Base-by-base conservation (phyloP, 1,284 basidiomycete species). In the Trichosporon sp. region DNA sequence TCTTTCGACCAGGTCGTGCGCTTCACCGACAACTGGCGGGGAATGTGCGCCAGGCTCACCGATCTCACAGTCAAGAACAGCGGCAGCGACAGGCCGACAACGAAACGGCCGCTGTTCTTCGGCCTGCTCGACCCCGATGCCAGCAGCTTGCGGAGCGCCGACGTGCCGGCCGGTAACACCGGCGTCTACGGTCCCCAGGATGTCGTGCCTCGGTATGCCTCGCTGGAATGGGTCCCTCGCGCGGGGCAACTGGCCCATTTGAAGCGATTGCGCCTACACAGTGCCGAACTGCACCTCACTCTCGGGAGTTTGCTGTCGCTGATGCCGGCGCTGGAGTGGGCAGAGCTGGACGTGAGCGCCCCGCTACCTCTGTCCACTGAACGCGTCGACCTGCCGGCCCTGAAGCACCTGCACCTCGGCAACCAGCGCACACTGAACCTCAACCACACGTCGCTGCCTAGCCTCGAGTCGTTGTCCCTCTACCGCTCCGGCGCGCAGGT, bases 311-410 rank as follows among this genome's bases (percentile, higher is more conserved):
- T 68, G 32, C n/a, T 58, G 15, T 27, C 56, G 0, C 56, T 31
- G 56, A 58, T n/a, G 29, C 56, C 56, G 1, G 56, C 27, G 27
- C 29, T 58, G 13, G 56, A 58, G 56, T 58, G 56, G 56, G 29
- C 29, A 11, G 56, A 58, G 29, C 29, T 58, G 3, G 56, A 31
- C 18, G 56, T 23, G 42, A 23, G 23, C 23, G 29, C 27, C 23
- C 53, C 35, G n/a, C 13, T 31, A 18, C 23, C 29, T 1, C 8
- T 69, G 35, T 56, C 47, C 32, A 12, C 74, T 15, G 47, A 38
- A n/a, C 65, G 62, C 1, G 72, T 75, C 0, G 67, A 69, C 38
- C 68, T 79, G 9, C 15, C 51, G 11, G 63, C 66, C 56, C 32
- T 67, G 75, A 31, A 66, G 68, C 60, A 47, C 70, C 34, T 74